phyloP scores from a whole-genome alignment of 345 rosid genomes.

The Geranium rotundifolium region DNA sequence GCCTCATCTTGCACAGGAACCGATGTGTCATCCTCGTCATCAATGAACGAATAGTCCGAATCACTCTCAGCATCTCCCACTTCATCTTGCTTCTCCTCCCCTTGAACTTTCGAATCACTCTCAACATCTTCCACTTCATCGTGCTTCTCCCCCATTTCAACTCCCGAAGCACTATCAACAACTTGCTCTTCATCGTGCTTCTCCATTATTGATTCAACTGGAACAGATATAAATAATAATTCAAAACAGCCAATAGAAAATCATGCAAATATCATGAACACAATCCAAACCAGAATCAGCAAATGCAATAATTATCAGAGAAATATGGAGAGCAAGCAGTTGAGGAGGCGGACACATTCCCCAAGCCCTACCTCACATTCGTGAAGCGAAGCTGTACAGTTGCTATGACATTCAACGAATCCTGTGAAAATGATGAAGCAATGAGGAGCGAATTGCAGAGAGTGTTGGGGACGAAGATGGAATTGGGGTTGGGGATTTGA shows the following conservation, averaged over 20 bases:
- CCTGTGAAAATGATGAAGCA: background rate
- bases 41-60: constrained; percentile 48
- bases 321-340: too few species aligned
- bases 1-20: constrained; percentile 58
- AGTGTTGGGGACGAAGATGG: background rate
- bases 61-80: constrained; percentile 31
- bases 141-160: constrained; percentile 23
- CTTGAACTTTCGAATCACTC: background rate
- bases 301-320: too few species aligned
- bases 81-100: constrained; percentile 20
- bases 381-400: too few species aligned
- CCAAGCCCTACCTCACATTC: background rate
- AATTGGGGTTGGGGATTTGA: background rate
- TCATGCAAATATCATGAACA: background rate
- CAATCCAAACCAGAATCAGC: background rate
- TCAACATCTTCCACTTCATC: constrained; percentile 6
- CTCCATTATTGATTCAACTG: constrained; percentile 21
- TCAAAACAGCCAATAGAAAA: background rate
- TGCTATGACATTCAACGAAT: background rate
- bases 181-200: constrained; percentile 7
- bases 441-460: background rate
- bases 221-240: background rate
- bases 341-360: background rate
- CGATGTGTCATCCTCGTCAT: constrained; percentile 23
- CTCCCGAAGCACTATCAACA: background rate